These are phyloP conservation scores for Gremmenia infestans DNA, from an alignment of 2,329 filamentous ascomycete species.

Conservation along the genomic window DNA sequence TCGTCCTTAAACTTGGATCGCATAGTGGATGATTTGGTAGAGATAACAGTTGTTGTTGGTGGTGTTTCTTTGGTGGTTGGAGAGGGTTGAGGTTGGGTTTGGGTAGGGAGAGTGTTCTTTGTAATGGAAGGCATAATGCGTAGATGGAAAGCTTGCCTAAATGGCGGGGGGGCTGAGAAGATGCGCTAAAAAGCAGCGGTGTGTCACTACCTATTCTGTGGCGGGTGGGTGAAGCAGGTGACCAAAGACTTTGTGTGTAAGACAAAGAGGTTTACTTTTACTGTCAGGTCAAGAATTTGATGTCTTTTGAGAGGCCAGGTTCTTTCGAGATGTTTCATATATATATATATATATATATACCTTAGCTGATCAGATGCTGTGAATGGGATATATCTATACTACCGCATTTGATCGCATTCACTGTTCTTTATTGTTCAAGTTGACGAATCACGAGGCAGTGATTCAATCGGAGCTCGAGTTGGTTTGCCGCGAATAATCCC, in stretches of 20 bases:
- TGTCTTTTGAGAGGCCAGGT: neutral
- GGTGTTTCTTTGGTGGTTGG: slow-evolving; percentile 2
- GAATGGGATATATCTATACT: neutral
- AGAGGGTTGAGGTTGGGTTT: neutral
- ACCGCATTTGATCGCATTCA: neutral
- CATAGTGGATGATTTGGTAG: slow-evolving; percentile 57
- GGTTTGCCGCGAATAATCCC: neutral
- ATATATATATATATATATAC: neutral
- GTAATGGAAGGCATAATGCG: neutral
- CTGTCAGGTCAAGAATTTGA: neutral
- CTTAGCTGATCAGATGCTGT: neutral
- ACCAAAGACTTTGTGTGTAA: neutral
- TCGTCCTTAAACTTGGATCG: slow-evolving; percentile 99
- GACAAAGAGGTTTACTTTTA: neutral
- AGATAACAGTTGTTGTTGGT: neutral
- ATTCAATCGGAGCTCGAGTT: too few species aligned
- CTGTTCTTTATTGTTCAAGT: neutral
- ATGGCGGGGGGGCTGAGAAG: too few species aligned
- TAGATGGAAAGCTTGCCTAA: too few species aligned
- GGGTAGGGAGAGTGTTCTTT: neutral
- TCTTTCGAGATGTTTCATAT: neutral
- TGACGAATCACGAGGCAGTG: too few species aligned
- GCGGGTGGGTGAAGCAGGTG: neutral
- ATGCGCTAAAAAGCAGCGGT: neutral
- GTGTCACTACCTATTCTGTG: neutral